Base-by-base conservation (phyloP, 2,329 filamentous ascomycete species). In the Apiospora pterosperma region DNA sequence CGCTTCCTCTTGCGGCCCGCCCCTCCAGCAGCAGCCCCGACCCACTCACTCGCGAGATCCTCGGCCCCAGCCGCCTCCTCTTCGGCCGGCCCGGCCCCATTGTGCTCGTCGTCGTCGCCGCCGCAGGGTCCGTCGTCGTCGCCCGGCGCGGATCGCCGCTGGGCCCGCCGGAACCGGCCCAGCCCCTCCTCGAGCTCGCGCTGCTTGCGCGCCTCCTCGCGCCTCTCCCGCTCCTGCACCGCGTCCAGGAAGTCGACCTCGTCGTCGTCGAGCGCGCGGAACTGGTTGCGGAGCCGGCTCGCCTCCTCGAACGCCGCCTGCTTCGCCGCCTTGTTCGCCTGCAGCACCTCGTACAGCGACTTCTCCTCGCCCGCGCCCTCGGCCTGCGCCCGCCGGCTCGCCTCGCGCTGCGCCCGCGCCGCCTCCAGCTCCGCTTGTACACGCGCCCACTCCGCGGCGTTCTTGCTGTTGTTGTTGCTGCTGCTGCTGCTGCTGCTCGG, bases 271-370 rank as follows among this genome's bases (percentile, higher is more conserved):
- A 96, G 82, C 3, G 90, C 83, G 42, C 89, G 86, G 75, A 93
- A 94, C 79, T 95, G 92, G 72, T 95, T 92, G 72, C 87, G 86
- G 62, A 95, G 80, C 68, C 85, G 85, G 67, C 84, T 85, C 67
- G 89, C 83, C 76, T 95, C 92, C 75, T 93, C 92, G 75, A 93
- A 93, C 10, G 89, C 91, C 23, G 92, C 91, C 78, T 95, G 90
- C 77, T 94, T 95, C 65, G 91, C 90, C 68, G 89, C 91, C 90
- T 94, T 95, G 77, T 96, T 96, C 52, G 90, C 92, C 78, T 95
- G 90, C 62, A 96, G 77, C 2, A 91, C 84, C 52, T 94, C 92
- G 74, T 85, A 96, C 34, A 96, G 81, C 62, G 84, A 89, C 77
- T 85, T 88, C 69, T 90, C 60, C 19, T 44, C 38, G 25, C n/a